phyloP scores from a whole-genome alignment of 2,329 filamentous ascomycete genomes.

The Pseudogymnoascus sp. region DNA sequence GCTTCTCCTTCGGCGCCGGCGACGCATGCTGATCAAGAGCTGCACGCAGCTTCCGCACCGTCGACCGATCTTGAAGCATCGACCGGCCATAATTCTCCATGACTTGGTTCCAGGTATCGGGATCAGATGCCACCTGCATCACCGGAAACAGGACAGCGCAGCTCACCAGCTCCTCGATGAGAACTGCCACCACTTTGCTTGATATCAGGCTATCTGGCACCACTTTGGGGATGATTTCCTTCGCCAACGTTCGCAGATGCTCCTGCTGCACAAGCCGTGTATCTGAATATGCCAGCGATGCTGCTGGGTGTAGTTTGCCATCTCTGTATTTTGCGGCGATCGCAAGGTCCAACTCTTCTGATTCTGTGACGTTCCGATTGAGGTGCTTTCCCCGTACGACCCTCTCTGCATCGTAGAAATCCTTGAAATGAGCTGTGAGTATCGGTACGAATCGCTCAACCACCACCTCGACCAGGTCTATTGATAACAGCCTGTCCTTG shows the following conservation, averaged over 20 bases:
- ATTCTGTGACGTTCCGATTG: slow-evolving; percentile 85
- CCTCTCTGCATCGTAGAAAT: slow-evolving; percentile 86
- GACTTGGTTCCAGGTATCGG: slow-evolving; percentile 95
- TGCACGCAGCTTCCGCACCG: slow-evolving; percentile 81
- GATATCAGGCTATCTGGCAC: slow-evolving; percentile 66
- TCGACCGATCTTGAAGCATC: slow-evolving; percentile 90
- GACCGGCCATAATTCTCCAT: slow-evolving; percentile 84
- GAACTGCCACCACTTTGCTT: slow-evolving; percentile 70
- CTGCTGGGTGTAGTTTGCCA: slow-evolving; percentile 81
- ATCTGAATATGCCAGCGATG: slow-evolving; percentile 73
- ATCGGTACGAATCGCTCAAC: slow-evolving; percentile 81
- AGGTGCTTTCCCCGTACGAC: slow-evolving; percentile 80
- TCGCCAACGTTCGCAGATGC: slow-evolving; percentile 69
- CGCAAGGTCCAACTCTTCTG: slow-evolving; percentile 88
- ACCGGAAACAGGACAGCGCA: slow-evolving; percentile 84
- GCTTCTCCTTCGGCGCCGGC: slow-evolving; percentile 59
- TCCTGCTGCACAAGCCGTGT: slow-evolving; percentile 81
- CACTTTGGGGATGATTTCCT: slow-evolving; percentile 63
- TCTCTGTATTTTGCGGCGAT: slow-evolving; percentile 92
- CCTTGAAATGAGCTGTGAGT: slow-evolving; percentile 77
- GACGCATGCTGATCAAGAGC: slow-evolving; percentile 91
- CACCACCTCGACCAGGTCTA: slow-evolving; percentile 77
- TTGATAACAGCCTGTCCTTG: slow-evolving; percentile 60
- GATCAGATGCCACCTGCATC: slow-evolving; percentile 73
- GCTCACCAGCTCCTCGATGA: slow-evolving; percentile 84